phyloP scores from a whole-genome alignment of 441 rosid genomes.

The Euphorbia corollata region DNA sequence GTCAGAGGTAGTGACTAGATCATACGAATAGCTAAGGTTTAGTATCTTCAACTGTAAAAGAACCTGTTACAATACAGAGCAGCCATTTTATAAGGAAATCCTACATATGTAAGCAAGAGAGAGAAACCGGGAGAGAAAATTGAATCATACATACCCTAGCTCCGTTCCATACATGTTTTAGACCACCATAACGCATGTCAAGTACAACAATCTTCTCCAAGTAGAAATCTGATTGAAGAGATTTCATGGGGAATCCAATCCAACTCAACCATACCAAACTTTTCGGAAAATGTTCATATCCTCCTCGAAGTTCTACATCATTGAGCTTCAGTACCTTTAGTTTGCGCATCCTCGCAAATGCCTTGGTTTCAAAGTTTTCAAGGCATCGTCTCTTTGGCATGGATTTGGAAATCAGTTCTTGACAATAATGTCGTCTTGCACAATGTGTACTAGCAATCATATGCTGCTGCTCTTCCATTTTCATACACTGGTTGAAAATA shows the following conservation, averaged over 20 bases:
- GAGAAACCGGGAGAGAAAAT: not conserved
- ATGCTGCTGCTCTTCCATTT: constrained; percentile 12
- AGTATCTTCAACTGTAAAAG: constrained; percentile 26
- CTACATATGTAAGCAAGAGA: not conserved
- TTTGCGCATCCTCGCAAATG: constrained; percentile 26
- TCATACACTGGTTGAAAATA: not conserved
- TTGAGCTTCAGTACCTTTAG: constrained; percentile 24
- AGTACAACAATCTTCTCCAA: constrained; percentile 24
- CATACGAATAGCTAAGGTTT: constrained; percentile 25
- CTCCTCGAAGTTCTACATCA: constrained; percentile 13
- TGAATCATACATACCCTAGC: constrained; percentile 15
- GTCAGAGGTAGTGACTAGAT: constrained; percentile 26
- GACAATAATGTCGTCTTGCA: constrained; percentile 5
- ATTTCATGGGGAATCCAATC: constrained; percentile 25
- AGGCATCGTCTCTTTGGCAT: constrained; percentile 5
- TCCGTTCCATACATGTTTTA: constrained; percentile 22
- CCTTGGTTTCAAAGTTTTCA: constrained; percentile 8
- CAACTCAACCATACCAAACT: constrained; percentile 24
- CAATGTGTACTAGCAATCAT: constrained; percentile 1
- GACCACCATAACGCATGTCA: constrained; percentile 22
- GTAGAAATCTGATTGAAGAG: constrained; percentile 15
- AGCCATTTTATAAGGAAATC: not conserved
- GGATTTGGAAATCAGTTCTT: constrained; percentile 2
- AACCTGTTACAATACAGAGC: constrained; percentile 22
- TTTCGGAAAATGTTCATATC: constrained; percentile 18